These are phyloP conservation scores for Pisolithus marmoratus DNA, from an alignment of 768 basidiomycete genomes.

Conservation along the genomic window DNA sequence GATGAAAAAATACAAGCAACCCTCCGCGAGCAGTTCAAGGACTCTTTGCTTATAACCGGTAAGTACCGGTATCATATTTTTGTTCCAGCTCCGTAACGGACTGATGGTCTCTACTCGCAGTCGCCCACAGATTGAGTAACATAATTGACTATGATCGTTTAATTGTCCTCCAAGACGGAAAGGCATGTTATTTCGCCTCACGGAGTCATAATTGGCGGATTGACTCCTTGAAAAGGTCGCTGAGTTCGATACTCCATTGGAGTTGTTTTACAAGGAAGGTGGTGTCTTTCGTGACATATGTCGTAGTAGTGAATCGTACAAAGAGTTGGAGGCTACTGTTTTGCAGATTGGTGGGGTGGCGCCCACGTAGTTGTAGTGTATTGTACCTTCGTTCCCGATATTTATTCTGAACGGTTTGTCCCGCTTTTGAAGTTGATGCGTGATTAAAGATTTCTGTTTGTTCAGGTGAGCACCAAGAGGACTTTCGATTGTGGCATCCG, in stretches of 20 bases:
- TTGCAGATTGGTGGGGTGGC: no score
- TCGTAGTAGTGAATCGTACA: constrained; percentile 49
- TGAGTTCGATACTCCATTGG: constrained; percentile 70
- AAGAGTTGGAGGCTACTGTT: no score
- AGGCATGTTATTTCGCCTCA: constrained; percentile 13
- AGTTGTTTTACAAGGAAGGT: constrained; percentile 54
- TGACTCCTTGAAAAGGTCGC: constrained; percentile 29
- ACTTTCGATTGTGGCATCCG: no score
- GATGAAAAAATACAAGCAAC: constrained; percentile 88
- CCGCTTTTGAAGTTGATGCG: no score
- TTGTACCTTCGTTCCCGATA: no score
- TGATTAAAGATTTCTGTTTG: no score
- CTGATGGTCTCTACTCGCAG: constrained; percentile 10
- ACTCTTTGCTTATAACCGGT: constrained; percentile 71
- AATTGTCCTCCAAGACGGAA: constrained; percentile 60
- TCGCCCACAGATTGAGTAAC: constrained; percentile 71
- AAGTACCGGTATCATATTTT: constrained; percentile 14
- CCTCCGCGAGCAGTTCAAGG: constrained; percentile 79
- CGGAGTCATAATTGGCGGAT: constrained; percentile 17
- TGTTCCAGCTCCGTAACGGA: not conserved
- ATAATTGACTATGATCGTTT: constrained; percentile 79
- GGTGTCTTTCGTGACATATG: constrained; percentile 70
- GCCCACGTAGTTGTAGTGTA: no score
- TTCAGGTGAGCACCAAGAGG: no score
- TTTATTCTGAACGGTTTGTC: no score